Conservation (phyloP, 495 filamentous ascomycete genomes). For the Amphirosellinia nigrospora region DNA sequence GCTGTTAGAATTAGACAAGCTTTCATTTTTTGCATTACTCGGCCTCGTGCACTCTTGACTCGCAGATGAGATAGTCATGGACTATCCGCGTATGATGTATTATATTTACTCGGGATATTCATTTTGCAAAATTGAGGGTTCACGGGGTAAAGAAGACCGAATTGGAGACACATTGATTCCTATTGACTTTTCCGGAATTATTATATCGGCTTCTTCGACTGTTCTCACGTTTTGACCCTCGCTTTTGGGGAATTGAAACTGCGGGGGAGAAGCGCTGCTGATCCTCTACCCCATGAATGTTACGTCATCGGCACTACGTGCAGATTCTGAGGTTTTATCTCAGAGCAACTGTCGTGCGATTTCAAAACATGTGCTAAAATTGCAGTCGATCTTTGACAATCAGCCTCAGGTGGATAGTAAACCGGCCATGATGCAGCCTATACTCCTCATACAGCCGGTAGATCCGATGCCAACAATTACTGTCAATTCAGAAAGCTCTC, state of each 20-base stretch:
- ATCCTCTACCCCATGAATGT: not conserved
- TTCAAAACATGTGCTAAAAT: not conserved
- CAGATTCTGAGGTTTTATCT: not conserved
- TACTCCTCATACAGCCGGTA: not conserved
- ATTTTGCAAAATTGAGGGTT: not conserved
- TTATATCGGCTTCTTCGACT: not conserved
- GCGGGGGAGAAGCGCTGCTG: not conserved
- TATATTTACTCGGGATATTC: not conserved
- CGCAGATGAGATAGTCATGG: too few species aligned
- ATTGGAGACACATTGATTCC: conserved; percentile 2
- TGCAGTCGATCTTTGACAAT: not conserved
- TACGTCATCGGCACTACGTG: not conserved
- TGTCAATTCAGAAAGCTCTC: not conserved
- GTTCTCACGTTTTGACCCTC: not conserved
- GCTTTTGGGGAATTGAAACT: not conserved
- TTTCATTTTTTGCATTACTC: not conserved
- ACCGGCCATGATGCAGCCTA: too few species aligned
- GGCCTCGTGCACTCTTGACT: too few species aligned
- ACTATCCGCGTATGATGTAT: too few species aligned
- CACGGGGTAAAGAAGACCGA: conserved; percentile 17
- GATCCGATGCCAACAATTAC: not conserved
- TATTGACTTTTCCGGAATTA: conserved; percentile 6
- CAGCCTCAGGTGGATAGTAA: too few species aligned
- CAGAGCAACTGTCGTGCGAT: not conserved
- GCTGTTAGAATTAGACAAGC: not conserved